Base-by-base conservation (phyloP, 2,329 filamentous ascomycete species). In the Cladosporium austrohemisphaericum region DNA sequence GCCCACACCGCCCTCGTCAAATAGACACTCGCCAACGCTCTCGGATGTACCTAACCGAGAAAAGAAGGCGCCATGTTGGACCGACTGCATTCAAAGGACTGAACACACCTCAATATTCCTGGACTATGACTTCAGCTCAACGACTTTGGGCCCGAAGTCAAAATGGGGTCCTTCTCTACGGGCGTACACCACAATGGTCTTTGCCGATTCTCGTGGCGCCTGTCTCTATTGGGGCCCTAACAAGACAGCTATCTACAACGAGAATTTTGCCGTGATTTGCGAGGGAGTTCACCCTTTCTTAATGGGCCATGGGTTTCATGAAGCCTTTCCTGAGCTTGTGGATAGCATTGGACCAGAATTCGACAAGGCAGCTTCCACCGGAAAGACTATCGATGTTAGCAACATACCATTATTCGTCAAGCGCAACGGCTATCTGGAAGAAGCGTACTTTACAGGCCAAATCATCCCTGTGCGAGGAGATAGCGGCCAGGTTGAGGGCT, bases 191-290 rank as follows among this genome's bases (percentile, higher is more conserved):
- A 40, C 44, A 2, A 60, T 60, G 57, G 31, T 55, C 25, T 59
- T 60, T 41, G 52, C 58, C 7, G 57, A 60, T 28, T 55, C 37
- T 16, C 51, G 58, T 16, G 41, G 22, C 13, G 53, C 52, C 7
- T 45, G 52, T 23, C n/a, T 62, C 8, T 57, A 54, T 26, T 61
- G 54, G 65, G 66, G 67, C 4, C 48, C 60, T 5, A 56, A 67
- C 0, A 52, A 60, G 9, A 61, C 59, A 14, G 66, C 67, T 55
- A 45, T 71, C 14, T 70, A 70, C 55, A 71, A 71, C 33, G 62
- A 67, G 25, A 50, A 57, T 1, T 69, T 68, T 19, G 56, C 65
- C 5, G 53, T 63, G 19, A 50, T 65, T 4, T 52, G 64, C 4
- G 62, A 61, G 3, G 41, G 41, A 0, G 51, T 62, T 7, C 67